phyloP scores from a whole-genome alignment of 768 basidiomycete species.

The Leccinum longicurvipes region DNA sequence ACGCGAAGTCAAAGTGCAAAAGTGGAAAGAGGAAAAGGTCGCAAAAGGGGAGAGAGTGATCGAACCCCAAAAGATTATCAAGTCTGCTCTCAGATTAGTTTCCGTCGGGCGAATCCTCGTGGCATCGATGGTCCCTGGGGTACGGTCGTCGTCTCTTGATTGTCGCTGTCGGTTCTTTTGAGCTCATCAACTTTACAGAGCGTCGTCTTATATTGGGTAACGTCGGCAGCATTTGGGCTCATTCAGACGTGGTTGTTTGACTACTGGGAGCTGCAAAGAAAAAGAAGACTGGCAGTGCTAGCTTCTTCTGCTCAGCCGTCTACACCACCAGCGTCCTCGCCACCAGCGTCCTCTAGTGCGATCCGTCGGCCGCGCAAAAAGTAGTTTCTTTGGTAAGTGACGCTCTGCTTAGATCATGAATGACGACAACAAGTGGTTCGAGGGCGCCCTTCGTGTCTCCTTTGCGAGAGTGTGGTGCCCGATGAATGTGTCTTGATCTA shows the following conservation, averaged over 20 bases:
- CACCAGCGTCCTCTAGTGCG: not conserved
- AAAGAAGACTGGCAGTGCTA: constrained; percentile 14
- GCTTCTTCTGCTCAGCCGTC: not conserved
- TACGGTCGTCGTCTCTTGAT: constrained; percentile 30
- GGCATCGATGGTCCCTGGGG: constrained; percentile 69
- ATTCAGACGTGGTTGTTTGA: constrained; percentile 74
- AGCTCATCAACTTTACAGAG: constrained; percentile 36
- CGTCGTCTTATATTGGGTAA: constrained; percentile 72
- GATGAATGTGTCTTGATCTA: constrained; percentile 83
- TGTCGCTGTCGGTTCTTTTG: not conserved
- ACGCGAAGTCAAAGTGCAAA: constrained; percentile 45
- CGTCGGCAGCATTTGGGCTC: constrained; percentile 71
- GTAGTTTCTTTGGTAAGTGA: constrained; percentile 21
- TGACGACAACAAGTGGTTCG: constrained; percentile 76
- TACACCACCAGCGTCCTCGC: not conserved
- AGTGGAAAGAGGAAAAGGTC: constrained; percentile 42
- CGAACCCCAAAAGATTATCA: constrained; percentile 49
- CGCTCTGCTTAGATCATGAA: constrained; percentile 27
- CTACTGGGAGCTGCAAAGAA: constrained; percentile 51
- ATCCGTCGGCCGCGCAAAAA: constrained; percentile 7
- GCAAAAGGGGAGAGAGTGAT: constrained; percentile 44
- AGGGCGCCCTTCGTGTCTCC: constrained; percentile 52
- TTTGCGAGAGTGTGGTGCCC: constrained; percentile 42
- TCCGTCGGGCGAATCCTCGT: constrained; percentile 67
- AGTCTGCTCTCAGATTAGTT: constrained; percentile 50